phyloP scores from a whole-genome alignment of 352 stramenopile genomes.

The Phytophthora sansomeana region DNA sequence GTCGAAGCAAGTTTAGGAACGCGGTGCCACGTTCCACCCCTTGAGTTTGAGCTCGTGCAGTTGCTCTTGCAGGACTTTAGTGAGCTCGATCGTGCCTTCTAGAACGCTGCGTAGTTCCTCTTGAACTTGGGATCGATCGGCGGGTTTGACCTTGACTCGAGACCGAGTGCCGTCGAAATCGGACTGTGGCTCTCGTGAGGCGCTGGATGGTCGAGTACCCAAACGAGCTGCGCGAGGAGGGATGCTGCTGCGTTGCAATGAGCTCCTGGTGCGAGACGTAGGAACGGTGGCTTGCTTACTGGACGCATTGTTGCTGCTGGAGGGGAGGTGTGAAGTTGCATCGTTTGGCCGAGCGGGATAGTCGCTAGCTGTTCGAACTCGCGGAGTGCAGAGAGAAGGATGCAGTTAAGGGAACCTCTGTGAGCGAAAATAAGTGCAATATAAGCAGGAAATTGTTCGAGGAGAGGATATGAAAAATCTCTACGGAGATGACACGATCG shows the following conservation, averaged over 20 bases:
- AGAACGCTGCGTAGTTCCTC: slow-evolving; percentile 76
- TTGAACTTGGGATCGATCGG: slow-evolving; percentile 67
- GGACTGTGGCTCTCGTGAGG: slow-evolving; percentile 17
- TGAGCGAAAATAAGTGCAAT: slow-evolving; percentile 4
- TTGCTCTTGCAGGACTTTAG: slow-evolving; percentile 77
- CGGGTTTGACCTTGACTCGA: slow-evolving; percentile 39
- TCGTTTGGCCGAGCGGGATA: slow-evolving; percentile 62
- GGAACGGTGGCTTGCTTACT: slow-evolving; percentile 1
- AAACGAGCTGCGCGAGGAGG: slow-evolving; percentile 13
- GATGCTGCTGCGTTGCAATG: slow-evolving; percentile 10
- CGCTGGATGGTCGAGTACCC: slow-evolving; percentile 12
- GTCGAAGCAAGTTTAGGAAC: slow-evolving; percentile 19
- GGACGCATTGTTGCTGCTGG: background rate
- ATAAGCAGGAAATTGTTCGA: background rate
- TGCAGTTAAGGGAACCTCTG: slow-evolving; percentile 51
- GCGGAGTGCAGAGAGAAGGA: slow-evolving; percentile 48
- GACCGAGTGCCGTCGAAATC: slow-evolving; percentile 13
- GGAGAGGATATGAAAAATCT: slow-evolving; percentile 80
- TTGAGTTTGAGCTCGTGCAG: slow-evolving; percentile 85
- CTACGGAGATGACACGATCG: slow-evolving; percentile 70
- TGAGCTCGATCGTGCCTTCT: slow-evolving; percentile 70
- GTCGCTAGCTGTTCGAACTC: slow-evolving; percentile 79
- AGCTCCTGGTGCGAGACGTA: background rate
- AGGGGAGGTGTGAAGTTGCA: slow-evolving; percentile 24
- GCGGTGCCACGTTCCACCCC: slow-evolving; percentile 68